Conservation (phyloP, 441 rosid species). For the Brassica hybrid region DNA sequence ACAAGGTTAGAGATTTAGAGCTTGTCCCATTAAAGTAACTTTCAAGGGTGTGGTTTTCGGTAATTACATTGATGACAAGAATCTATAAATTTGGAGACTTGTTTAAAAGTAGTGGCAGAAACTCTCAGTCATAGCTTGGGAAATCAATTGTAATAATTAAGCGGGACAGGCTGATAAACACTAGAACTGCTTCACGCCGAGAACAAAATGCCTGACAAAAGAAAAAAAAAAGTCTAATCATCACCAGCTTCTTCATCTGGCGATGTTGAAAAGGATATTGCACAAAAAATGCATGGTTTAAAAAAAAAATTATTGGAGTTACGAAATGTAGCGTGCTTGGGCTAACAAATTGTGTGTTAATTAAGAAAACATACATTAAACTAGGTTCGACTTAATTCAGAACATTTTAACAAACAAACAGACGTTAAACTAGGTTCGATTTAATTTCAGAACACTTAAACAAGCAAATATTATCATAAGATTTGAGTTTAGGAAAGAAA, state of each 20-base stretch:
- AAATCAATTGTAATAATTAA: too few species aligned
- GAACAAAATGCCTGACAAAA: too few species aligned
- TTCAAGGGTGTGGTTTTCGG: neutral
- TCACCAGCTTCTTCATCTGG: too few species aligned
- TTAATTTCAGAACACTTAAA: neutral
- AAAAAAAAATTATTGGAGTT: neutral
- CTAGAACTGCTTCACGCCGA: too few species aligned
- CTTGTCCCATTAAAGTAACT: neutral
- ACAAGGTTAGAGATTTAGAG: constrained; percentile 6
- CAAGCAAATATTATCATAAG: neutral
- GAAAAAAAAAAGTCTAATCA: too few species aligned
- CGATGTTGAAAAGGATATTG: neutral
- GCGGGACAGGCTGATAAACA: too few species aligned
- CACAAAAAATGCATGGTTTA: neutral
- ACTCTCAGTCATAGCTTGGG: too few species aligned
- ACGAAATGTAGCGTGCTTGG: neutral
- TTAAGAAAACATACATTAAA: neutral
- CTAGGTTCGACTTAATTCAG: neutral
- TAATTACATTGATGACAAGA: constrained; percentile 24
- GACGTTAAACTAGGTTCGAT: neutral
- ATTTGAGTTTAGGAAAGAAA: neutral
- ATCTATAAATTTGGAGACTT: neutral
- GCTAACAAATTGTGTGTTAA: neutral
- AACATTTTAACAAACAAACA: neutral
- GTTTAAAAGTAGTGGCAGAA: too few species aligned